phyloP scores from a whole-genome alignment of 2,329 filamentous ascomycete genomes.

The Mariannaea elegans region DNA sequence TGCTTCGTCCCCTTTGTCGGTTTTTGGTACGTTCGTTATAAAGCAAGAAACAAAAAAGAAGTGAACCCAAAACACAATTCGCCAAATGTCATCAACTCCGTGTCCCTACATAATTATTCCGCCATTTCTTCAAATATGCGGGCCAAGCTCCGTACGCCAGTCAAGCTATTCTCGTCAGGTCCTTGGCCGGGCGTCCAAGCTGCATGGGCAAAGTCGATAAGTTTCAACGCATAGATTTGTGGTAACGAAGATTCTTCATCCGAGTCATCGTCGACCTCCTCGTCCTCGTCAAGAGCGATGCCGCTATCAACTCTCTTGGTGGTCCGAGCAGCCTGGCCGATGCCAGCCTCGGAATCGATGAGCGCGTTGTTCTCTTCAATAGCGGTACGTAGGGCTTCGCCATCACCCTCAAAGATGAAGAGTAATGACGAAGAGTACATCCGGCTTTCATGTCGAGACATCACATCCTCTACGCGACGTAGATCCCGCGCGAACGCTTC shows the following conservation, averaged over 20 bases:
- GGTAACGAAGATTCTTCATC: constrained; percentile 58
- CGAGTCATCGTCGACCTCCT: constrained; percentile 60
- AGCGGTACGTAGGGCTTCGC: constrained; percentile 59
- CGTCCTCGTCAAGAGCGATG: constrained; percentile 58
- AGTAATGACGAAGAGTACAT: constrained; percentile 72
- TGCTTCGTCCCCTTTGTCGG: constrained; percentile 19
- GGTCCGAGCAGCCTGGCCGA: constrained; percentile 43
- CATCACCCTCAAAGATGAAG: constrained; percentile 72
- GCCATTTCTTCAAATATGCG: constrained; percentile 76
- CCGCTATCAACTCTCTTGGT: constrained; percentile 64
- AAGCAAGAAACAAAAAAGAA: neutral
- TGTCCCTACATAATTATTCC: constrained; percentile 31
- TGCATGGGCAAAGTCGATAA: constrained; percentile 98
- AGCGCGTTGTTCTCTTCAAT: constrained; percentile 63
- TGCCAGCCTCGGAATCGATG: constrained; percentile 61
- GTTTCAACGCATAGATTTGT: constrained; percentile 79
- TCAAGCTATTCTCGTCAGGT: constrained; percentile 83
- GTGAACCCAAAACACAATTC: constrained; percentile 4
- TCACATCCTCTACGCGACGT: constrained; percentile 59
- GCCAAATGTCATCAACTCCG: constrained; percentile 30
- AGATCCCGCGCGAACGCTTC: constrained; percentile 64
- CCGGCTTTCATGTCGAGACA: constrained; percentile 65
- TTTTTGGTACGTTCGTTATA: constrained; percentile 6
- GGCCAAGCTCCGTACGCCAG: constrained; percentile 76
- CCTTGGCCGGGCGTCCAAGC: constrained; percentile 82